Conservation (phyloP, 768 basidiomycete species). For the Boletellus ananas region DNA sequence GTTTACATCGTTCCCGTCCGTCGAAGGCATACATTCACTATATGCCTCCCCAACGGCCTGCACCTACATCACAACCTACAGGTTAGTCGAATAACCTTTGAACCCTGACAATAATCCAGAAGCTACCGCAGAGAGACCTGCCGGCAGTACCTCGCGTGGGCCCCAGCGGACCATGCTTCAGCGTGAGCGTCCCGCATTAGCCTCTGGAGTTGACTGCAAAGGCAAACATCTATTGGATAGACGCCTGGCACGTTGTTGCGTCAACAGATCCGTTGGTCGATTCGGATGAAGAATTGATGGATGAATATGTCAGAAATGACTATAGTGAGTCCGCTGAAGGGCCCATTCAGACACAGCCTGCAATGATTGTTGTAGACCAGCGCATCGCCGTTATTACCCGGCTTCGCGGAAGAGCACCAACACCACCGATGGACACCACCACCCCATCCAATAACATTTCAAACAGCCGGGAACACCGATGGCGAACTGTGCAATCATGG, state of each 20-base stretch:
- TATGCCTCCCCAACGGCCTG: constrained; percentile 27
- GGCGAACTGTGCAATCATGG: constrained; percentile 38
- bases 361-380: constrained; percentile 35
- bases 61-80: constrained; percentile 9
- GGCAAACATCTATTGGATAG: constrained; percentile 34
- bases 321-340: constrained; percentile 48
- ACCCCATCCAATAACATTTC: constrained; percentile 5
- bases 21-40: constrained; percentile 34
- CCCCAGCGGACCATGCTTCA: constrained; percentile 44
- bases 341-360: not conserved
- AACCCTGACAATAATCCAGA: constrained; percentile 2
- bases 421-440: constrained; percentile 36
- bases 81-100: constrained; percentile 18
- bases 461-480: constrained; percentile 32
- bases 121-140: constrained; percentile 15
- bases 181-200: constrained; percentile 30
- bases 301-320: constrained; percentile 60
- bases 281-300: constrained; percentile 68
- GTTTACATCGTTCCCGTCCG: constrained; percentile 25
- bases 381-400: constrained; percentile 51
- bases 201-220: not conserved
- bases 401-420: constrained; percentile 48
- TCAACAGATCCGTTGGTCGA: constrained; percentile 64
- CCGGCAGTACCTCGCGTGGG: constrained; percentile 12
- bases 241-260: constrained; percentile 67